Base-by-base conservation (phyloP, 768 basidiomycete species). In the Psilocybe azurescens region DNA sequence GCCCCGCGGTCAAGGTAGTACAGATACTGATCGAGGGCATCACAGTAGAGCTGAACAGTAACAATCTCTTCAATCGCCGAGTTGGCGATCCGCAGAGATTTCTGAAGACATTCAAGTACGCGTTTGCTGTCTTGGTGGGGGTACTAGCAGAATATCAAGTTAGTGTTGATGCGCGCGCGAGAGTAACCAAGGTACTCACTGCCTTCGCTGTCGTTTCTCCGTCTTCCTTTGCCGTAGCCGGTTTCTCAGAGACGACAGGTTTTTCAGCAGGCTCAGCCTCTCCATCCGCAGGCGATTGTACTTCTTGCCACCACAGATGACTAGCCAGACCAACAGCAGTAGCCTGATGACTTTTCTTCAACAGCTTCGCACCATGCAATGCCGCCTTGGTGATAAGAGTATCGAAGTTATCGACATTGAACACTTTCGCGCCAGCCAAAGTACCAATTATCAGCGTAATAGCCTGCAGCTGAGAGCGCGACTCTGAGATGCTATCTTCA, bases 381-480 rank as follows among this genome's bases (percentile, higher is more conserved):
- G 97, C 97, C n/a, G 97, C 97, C 77, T 99, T 99, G 29, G 97
- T 99, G 70, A 98, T 95, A 64, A 99, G 78, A 2, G 97, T 99
- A 70, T 99, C 97, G 71, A 97, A 98, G 74, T 97, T 97, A 69
- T 99, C 97, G 52, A 84, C 85, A 38, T 90, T 90, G 71, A 99
- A 99, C n/a, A 96, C 95, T 64, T 89, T 82, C 33, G 94, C 91
- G 9, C 90, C 88, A 59, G 94, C 93, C 44, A 99, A 78, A 5
- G 95, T 93, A 53, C 91, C 90, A 61, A 99, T 97, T 67, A 99
- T 91, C 18, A 96, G 84, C 5, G 95, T 94, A 72, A 99, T 98
- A n/a, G 97, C 96, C 70, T 97, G 94, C 8, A 99, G 79, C 74
- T 99, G 97, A 4, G 95, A 95, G 3, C 97, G 87, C 36, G 92